phyloP scores from a whole-genome alignment of 305 asterid genomes.

The Petunia hybrid region DNA sequence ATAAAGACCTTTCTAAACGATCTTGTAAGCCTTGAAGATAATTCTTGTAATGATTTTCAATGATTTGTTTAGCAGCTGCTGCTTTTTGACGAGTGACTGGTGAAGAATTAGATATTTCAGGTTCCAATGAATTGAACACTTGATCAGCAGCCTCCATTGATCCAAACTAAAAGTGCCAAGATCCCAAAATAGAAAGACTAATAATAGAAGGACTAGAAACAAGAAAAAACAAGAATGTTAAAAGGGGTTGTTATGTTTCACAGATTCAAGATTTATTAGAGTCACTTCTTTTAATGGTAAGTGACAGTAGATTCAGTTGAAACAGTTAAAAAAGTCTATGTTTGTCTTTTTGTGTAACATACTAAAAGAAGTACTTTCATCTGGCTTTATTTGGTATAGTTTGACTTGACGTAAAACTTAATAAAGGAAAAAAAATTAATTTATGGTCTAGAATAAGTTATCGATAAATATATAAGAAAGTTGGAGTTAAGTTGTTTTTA shows the following conservation, averaged over 20 bases:
- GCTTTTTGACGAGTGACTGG: constrained; percentile 94
- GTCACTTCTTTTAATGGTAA: neutral
- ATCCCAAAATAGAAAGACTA: constrained; percentile 15
- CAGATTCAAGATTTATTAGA: constrained; percentile 26
- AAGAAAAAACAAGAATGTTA: neutral
- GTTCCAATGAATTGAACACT: constrained; percentile 65
- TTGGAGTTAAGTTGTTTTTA: too few species aligned
- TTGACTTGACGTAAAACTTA: too few species aligned
- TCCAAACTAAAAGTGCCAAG: constrained; percentile 23
- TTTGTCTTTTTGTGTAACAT: constrained; percentile 8
- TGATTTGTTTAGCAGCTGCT: constrained; percentile 92
- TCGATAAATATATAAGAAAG: too few species aligned
- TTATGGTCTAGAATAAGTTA: too few species aligned
- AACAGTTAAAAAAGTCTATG: neutral
- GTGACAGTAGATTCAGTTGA: neutral
- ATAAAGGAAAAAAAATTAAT: too few species aligned
- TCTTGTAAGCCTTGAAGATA: constrained; percentile 91
- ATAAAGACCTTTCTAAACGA: constrained; percentile 83
- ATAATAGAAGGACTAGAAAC: constrained; percentile 13
- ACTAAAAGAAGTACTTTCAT: neutral
- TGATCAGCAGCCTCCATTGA: constrained; percentile 71
- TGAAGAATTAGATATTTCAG: constrained; percentile 85
- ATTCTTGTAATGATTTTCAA: constrained; percentile 97
- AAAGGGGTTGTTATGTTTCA: neutral
- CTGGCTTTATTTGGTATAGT: too few species aligned